Base-by-base conservation (phyloP, 768 basidiomycete species). In the Trametes villosa region DNA sequence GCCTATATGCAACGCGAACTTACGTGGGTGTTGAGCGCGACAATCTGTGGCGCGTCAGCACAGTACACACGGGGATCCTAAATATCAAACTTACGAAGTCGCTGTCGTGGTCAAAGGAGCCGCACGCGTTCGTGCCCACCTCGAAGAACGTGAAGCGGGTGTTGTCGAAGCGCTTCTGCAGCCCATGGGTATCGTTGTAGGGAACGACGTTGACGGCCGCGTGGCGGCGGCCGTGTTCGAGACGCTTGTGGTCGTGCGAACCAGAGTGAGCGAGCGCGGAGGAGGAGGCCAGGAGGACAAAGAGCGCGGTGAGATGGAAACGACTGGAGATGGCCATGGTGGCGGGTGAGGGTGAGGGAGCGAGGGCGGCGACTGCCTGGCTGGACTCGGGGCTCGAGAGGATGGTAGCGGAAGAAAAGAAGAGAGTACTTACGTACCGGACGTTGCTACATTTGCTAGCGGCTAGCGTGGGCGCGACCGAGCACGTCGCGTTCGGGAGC, bases 11-110 rank as follows among this genome's bases (percentile, higher is more conserved):
- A 15, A 12, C 24, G 44, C 29, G 22, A 20, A 57, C 60, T 69
- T 58, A 74, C 72, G 22, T 56, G 54, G 30, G 74, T 42, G 53
- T 77, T 67, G 34, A 79, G 67, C 1, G 85, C 85, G 40, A 87
- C 86, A 61, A 86, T 80, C 86, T 87, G 58, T 24, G n/a, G 15
- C 12, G 3, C 29, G 33, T 41, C 17, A 47, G 31, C 27, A 29
- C 41, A 40, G 33, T 36, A 41, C 24, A 38, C 4, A 11, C 24
- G 11, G 26, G 41, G 2, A n/a, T 12, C 1, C 18, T 12, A n/a
- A 31, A 9, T 12, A 24, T 17, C 29, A 9, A 3, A 52, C 65
- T 53, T 33, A 67, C 65, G 22, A 64, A 67, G 44, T 67, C 66
- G 42, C 44, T 64, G 57, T 54, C 38, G 20, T 57, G 53, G 53